These are phyloP conservation scores for Onygenales sp. DNA, from an alignment of 2,329 filamentous ascomycete species.

Conservation along the genomic window DNA sequence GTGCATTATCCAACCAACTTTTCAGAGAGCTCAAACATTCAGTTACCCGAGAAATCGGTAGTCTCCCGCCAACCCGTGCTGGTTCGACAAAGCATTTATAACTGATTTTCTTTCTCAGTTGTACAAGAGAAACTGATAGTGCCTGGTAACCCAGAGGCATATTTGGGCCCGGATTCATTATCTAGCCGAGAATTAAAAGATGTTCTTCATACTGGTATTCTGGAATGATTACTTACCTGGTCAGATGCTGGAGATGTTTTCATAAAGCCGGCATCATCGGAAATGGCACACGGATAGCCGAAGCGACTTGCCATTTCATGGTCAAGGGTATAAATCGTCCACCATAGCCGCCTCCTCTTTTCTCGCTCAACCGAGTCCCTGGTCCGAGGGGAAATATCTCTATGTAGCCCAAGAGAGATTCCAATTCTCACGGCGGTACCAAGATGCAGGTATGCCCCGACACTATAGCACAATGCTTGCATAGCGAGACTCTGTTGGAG, in stretches of 20 bases:
- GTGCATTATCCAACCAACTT: neutral
- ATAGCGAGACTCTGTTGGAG: neutral
- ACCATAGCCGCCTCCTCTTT: neutral
- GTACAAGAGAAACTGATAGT: neutral
- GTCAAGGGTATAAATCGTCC: neutral
- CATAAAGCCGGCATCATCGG: neutral
- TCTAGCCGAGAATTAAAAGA: neutral
- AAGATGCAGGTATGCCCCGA: neutral
- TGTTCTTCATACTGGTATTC: neutral
- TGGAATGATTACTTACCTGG: neutral
- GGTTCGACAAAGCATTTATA: neutral
- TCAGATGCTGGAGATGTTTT: neutral
- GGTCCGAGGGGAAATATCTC: neutral
- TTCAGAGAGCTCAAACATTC: neutral
- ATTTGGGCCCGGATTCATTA: neutral
- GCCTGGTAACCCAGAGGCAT: neutral
- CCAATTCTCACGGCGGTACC: neutral
- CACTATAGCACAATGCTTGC: neutral
- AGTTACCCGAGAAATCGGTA: neutral
- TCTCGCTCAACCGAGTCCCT: neutral
- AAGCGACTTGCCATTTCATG: neutral
- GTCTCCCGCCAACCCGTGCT: neutral
- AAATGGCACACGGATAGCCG: neutral
- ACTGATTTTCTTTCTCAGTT: neutral
- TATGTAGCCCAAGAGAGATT: neutral